Evolutionary conservation across 2,329 filamentous ascomycete species (phyloP).

Genomic region (Colletotrichum incanum): DNA sequence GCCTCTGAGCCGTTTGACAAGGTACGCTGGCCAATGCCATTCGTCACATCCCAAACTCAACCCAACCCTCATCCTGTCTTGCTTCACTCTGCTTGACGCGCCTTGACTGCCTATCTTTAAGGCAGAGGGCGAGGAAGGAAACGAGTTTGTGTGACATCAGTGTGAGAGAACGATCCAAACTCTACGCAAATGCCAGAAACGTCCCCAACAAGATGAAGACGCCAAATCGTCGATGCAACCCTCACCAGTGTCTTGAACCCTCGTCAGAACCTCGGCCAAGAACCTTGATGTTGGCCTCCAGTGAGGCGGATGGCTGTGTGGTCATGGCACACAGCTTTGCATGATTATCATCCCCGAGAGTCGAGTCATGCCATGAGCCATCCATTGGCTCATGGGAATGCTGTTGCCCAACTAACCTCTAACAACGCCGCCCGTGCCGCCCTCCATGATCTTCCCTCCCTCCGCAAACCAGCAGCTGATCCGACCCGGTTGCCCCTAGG

Average conservation of each 20-base stretch:
- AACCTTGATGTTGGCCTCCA: conserved; percentile 20
- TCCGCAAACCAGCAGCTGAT: conserved; percentile 29
- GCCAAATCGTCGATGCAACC: conserved; percentile 28
- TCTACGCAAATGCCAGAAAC: conserved; percentile 28
- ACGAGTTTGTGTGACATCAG: conserved; percentile 26
- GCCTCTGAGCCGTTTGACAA: conserved; percentile 75
- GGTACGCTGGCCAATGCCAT: conserved; percentile 57
- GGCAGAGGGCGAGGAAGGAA: background rate
- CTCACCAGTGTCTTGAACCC: conserved; percentile 42
- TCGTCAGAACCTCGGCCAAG: conserved; percentile 25
- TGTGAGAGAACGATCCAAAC: conserved; percentile 27
- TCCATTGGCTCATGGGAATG: conserved; percentile 7
- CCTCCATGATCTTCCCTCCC: conserved; percentile 7
- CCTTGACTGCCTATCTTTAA: conserved; percentile 17
- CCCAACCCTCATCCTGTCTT: conserved; percentile 22
- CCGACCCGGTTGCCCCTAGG: conserved; percentile 60
- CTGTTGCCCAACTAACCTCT: conserved; percentile 2
- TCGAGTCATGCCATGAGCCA: conserved; percentile 32
- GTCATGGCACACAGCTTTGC: conserved; percentile 18
- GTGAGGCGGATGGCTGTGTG: conserved; percentile 24
- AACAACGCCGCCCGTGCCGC: background rate
- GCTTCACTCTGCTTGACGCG: conserved; percentile 32
- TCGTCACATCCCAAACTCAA: conserved; percentile 23
- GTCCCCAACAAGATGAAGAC: conserved; percentile 7
- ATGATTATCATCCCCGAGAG: conserved; percentile 20